phyloP scores from a whole-genome alignment of 108 stramenopile genomes.

The Cylindrotheca fusiformis region DNA sequence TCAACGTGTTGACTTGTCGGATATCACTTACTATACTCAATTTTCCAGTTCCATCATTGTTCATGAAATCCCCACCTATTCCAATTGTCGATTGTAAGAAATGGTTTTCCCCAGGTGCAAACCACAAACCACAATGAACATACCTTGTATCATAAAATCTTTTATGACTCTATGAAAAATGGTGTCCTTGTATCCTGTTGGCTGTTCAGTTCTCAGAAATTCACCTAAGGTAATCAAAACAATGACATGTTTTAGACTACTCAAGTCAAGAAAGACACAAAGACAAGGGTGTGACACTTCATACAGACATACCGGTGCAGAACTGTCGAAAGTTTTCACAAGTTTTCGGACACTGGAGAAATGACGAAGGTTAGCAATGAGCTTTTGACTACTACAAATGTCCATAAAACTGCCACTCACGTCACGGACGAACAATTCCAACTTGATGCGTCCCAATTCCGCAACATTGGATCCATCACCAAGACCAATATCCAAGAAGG shows the following conservation, averaged over 20 bases:
- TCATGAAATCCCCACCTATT: constrained; percentile 86
- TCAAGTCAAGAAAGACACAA: too few species aligned
- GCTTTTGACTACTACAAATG: too few species aligned
- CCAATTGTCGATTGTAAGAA: too few species aligned
- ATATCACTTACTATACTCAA: constrained; percentile 56
- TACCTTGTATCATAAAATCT: constrained; percentile 42
- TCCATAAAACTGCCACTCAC: constrained; percentile 33
- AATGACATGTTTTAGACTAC: too few species aligned
- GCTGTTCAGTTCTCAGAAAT: constrained; percentile 88
- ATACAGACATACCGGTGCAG: constrained; percentile 14
- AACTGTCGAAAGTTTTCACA: constrained; percentile 46
- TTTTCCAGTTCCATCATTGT: constrained; percentile 92
- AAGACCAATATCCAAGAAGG: constrained; percentile 81
- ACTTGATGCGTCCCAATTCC: constrained; percentile 90
- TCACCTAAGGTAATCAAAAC: constrained; percentile 47
- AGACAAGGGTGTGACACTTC: not conserved
- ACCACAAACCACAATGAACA: not conserved
- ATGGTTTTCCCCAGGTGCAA: too few species aligned
- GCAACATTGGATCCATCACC: constrained; percentile 59
- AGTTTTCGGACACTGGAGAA: constrained; percentile 80
- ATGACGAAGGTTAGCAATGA: constrained; percentile 2
- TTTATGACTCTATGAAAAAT: constrained; percentile 96
- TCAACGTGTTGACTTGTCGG: too few species aligned
- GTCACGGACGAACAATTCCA: constrained; percentile 93
- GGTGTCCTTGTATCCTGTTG: constrained; percentile 89